These are phyloP conservation scores for Apiotrichum siamense DNA, from an alignment of 1,284 basidiomycete species.

Conservation along the genomic window DNA sequence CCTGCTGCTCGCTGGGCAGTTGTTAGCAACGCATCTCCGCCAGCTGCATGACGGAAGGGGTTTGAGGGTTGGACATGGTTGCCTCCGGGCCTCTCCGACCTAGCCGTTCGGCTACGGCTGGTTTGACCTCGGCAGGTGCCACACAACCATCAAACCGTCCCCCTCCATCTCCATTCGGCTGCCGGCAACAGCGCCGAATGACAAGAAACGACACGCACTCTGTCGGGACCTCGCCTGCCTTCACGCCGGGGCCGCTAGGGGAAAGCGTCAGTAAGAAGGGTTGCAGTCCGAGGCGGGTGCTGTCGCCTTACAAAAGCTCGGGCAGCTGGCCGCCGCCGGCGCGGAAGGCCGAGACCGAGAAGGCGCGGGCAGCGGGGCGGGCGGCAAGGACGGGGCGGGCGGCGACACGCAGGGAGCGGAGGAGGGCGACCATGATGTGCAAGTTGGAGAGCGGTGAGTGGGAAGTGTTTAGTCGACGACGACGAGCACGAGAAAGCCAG, in stretches of 20 bases:
- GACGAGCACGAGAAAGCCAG: constrained; percentile 6
- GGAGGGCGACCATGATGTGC: constrained; percentile 31
- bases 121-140: no score
- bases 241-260: constrained; percentile 29
- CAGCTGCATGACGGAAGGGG: no score
- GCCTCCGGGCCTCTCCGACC: no score
- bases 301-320: constrained; percentile 10
- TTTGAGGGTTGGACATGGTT: no score
- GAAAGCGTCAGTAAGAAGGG: background rate
- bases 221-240: constrained; percentile 43
- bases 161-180: no score
- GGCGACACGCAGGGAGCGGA: constrained; percentile 35
- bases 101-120: no score
- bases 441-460: background rate
- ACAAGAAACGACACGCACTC: constrained; percentile 25
- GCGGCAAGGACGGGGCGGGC: constrained; percentile 21
- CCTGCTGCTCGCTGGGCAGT: constrained; percentile 62
- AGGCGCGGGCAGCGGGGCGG: constrained; percentile 25
- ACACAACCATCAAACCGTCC: no score
- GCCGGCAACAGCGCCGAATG: background rate
- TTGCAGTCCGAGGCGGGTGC: no score
- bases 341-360: constrained; percentile 37
- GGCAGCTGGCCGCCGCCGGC: constrained; percentile 31
- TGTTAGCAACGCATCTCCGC: no score
- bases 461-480: background rate